A percentile compares a stretch with the other conserved stretches of the same genome.
Evolutionary conservation across 2,329 filamentous ascomycete genomes (phyloP).

Genomic region (Beauveria australis): DNA sequence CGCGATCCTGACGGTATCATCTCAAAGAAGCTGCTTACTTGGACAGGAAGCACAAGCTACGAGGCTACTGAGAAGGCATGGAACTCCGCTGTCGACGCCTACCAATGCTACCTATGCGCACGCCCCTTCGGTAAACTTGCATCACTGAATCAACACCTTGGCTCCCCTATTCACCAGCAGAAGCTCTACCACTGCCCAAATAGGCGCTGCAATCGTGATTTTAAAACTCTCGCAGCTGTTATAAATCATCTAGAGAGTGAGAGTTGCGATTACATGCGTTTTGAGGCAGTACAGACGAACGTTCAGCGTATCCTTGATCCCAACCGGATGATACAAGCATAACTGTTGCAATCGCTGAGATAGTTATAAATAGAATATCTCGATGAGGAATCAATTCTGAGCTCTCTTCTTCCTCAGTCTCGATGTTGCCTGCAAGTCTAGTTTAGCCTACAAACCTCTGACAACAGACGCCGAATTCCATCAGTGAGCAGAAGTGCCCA

Average conservation of each 20-base stretch:
- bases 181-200: slow-evolving; percentile 34
- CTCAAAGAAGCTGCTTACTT: slow-evolving; percentile 42
- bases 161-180: slow-evolving; percentile 34
- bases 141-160: slow-evolving; percentile 43
- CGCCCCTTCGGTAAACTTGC: slow-evolving; percentile 27
- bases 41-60: slow-evolving; percentile 19
- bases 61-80: slow-evolving; percentile 32
- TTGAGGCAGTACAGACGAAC: too few relatives aligned
- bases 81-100: slow-evolving; percentile 27
- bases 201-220: slow-evolving; percentile 25
- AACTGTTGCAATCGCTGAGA: not conserved
- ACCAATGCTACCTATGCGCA: slow-evolving; percentile 36
- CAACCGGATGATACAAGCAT: not conserved
- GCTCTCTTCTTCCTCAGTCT: too few relatives aligned
- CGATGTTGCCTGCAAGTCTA: too few relatives aligned
- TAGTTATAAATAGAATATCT: too few relatives aligned
- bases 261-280: slow-evolving; percentile 26
- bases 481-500: too few relatives aligned
- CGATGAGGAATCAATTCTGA: too few relatives aligned
- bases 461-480: too few relatives aligned
- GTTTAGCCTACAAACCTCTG: too few relatives aligned
- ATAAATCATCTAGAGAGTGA: slow-evolving; percentile 39
- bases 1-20: slow-evolving; percentile 41
- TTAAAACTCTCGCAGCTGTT: slow-evolving; percentile 29
- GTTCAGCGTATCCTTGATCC: slow-evolving; percentile 8